Evolutionary conservation across 2,329 filamentous ascomycete species (phyloP).

Genomic region (Beauveria sp.): DNA sequence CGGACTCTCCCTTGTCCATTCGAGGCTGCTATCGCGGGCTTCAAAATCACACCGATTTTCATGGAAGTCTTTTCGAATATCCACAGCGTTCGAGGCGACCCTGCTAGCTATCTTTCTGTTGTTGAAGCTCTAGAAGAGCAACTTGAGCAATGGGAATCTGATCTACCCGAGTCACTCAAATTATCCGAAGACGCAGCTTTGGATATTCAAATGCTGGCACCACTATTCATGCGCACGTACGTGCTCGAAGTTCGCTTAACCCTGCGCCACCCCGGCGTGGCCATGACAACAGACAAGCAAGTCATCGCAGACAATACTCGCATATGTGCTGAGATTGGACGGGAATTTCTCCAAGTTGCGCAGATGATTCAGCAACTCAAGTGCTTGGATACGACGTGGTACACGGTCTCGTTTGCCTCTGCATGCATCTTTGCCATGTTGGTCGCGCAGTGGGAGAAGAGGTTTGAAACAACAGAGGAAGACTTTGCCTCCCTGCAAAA

Average conservation of each 20-base stretch:
- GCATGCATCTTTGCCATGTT: conserved; percentile 67
- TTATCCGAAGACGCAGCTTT: conserved; percentile 33
- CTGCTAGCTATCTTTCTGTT: conserved; percentile 54
- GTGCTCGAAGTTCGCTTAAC: conserved; percentile 51
- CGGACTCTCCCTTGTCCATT: conserved; percentile 56
- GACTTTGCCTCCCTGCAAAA: conserved; percentile 53
- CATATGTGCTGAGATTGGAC: conserved; percentile 58
- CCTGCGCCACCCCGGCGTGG: conserved; percentile 54
- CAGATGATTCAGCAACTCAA: conserved; percentile 54
- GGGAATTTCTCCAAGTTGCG: conserved; percentile 54
- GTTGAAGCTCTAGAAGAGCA: conserved; percentile 60
- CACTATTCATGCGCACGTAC: conserved; percentile 47
- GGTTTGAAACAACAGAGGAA: conserved; percentile 48
- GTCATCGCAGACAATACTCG: conserved; percentile 55
- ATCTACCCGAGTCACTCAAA: conserved; percentile 54
- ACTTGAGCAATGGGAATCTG: conserved; percentile 53
- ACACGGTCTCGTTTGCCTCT: conserved; percentile 63
- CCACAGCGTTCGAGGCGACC: conserved; percentile 60
- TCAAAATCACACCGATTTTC: conserved; percentile 57
- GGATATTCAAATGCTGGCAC: conserved; percentile 40
- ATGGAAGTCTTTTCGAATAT: conserved; percentile 69
- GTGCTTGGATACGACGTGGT: conserved; percentile 71
- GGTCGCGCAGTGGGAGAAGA: conserved; percentile 60
- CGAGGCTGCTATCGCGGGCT: conserved; percentile 56
- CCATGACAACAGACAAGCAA: conserved; percentile 43